Evolutionary conservation across 192 early-diverging fungal species (phyloP), one percentile per base, ranked within the genome.

Genomic region (Coemansia sp.): DNA sequence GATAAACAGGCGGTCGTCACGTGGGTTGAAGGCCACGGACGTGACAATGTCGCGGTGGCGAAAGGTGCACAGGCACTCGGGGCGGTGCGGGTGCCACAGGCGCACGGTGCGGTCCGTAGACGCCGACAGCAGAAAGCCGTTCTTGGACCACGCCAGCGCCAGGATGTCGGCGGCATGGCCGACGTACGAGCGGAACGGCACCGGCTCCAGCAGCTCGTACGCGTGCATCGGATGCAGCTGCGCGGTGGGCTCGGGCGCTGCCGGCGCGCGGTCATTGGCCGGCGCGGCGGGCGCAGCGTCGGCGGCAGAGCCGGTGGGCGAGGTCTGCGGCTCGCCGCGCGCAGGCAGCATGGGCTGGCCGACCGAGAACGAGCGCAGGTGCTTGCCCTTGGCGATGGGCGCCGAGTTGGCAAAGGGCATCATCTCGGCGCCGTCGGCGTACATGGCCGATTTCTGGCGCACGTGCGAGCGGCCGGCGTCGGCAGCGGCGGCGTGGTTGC

Each of bases 81-180:
- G 65, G 19, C 82, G 74, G 25, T 78, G 80, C 15, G 88, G 65
- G 64, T 95, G 90, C 89, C 88, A 95, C 55, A 95, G 63, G 15
- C 90, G 79, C 25, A 95, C 91, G 0, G 87, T 90, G 46, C 83
- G 83, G 61, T 95, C 93, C 74, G 87, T 82, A 9, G 88, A 90
- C 14, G 88, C 83, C 7, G 87, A 87, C 23, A 91, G 65, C 6
- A 95, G 59, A 58, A 94, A 94, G 12, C 85, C 82, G 69, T 87
- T 86, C 54, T 84, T 85, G 50, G 83, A 85, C 85, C 85, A 87
- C 39, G 81, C 76, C 34, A 87, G 68, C 41, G 82, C 83, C 26
- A 90, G 70, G 14, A 95, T 79, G 50, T 90, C 83, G 0, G 81
- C 79, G 9, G 71, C 64, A 69, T 95, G 93, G 0, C 87, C 92